Percentiles rank a stretch among this genome's conserved stretches.
Evolutionary conservation across 176 grass and related monocot genomes (phyloP).

Genomic region (Eleusine indica): DNA sequence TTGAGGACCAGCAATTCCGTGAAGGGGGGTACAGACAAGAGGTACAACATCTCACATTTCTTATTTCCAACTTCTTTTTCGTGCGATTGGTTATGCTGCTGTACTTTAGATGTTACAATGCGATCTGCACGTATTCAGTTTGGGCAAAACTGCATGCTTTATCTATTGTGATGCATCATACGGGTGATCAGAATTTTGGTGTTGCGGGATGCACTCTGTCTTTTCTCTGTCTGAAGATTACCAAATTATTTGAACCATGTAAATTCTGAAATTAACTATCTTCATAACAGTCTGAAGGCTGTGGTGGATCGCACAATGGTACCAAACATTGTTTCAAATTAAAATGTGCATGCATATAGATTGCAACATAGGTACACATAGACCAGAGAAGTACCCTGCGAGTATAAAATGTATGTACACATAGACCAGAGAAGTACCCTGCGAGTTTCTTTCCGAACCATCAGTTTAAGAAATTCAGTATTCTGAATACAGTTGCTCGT

Average conservation of each 20-base stretch:
- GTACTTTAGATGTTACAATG: too few species aligned
- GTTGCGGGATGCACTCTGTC: too few species aligned
- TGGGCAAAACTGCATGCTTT: background rate
- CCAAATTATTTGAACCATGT: background rate
- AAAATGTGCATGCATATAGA: too few species aligned
- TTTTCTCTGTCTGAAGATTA: background rate
- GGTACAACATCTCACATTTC: constrained; percentile 7
- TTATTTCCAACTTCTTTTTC: background rate
- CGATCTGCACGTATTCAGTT: background rate
- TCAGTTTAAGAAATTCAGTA: background rate
- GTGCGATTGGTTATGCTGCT: background rate
- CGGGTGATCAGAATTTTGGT: background rate
- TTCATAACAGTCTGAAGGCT: too few species aligned
- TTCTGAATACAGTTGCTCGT: background rate
- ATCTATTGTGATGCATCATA: background rate
- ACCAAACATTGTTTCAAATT: too few species aligned
- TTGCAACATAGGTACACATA: too few species aligned
- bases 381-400: too few species aligned
- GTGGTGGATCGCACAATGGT: too few species aligned
- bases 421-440: too few species aligned
- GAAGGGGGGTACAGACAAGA: background rate
- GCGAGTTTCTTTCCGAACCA: background rate
- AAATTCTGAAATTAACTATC: background rate
- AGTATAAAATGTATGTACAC: too few species aligned
- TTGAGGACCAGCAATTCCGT: background rate